Base-by-base conservation (phyloP, 345 rosid genomes). In the Pseudoturritis turrita region DNA sequence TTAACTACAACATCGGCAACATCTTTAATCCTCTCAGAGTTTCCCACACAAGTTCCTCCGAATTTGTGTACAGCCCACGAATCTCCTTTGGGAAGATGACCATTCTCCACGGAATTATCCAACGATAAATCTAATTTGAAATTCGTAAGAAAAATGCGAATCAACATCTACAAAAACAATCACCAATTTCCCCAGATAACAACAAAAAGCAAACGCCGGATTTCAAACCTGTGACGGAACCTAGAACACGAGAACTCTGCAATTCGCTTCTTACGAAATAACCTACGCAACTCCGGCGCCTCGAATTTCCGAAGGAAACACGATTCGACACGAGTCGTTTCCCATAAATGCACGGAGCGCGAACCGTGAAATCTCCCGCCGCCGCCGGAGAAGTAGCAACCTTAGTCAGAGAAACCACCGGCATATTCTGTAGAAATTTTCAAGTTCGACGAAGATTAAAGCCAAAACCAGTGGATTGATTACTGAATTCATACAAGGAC, bases 11-110 rank as follows among this genome's bases (percentile, higher is more conserved):
- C 81, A 35, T 87, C 85, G 0, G 96, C 92, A 18, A 89, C 96
- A 78, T 88, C 92, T 86, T 86, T 88, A 54, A 95, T 88, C 77
- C 96, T 83, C 70, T 91, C 85, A 9, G 92, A 87, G 47, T 72
- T 95, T 60, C 97, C 97, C 68, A 95, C 92, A 43, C 99, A 95
- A 37, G 99, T 95, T 15, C 99, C 99, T 43, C 99, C 97, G 69
- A 95, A 95, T 83, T 91, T 95, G 62, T 91, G 97, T 62, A 95
- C 91, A 19, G 90, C 85, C 99, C 99, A 95, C 41, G 47, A 65
- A 50, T 81, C 82, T 53, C 96, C 93, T 71, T 86, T 88, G 1
- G 86, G 89, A 71, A 91, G 78, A 17, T 74, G 74, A 68, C 75
- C 77, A 57, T 88, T 81, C 65, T 83, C 90, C 44, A 69, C 73